Evolutionary conservation across 2,329 filamentous ascomycete genomes (phyloP).

Genomic region (Macroventuria anomochaeta): DNA sequence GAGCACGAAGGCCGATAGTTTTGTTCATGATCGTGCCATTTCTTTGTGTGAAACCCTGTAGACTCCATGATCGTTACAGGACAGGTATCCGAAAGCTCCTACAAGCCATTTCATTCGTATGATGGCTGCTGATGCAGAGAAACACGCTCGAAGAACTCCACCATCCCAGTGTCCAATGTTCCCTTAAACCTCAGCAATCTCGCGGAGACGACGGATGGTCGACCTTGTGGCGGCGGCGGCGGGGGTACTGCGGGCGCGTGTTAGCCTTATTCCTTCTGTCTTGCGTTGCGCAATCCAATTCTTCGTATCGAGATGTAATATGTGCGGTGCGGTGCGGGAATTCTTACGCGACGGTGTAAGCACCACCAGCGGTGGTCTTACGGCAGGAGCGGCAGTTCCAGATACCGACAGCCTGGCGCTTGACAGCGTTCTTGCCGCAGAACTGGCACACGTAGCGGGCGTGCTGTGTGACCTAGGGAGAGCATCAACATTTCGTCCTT

Average conservation of each 20-base stretch:
- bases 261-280: conserved; percentile 32
- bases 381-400: conserved; percentile 96
- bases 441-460: conserved; percentile 95
- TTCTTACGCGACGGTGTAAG: conserved; percentile 93
- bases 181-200: conserved; percentile 91
- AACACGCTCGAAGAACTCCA: conserved; percentile 47
- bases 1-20: not conserved
- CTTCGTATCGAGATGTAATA: not conserved
- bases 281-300: not conserved
- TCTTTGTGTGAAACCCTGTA: conserved; percentile 45
- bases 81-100: conserved; percentile 43
- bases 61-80: conserved; percentile 46
- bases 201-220: conserved; percentile 94
- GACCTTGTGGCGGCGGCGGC: conserved; percentile 94
- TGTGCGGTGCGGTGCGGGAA: conserved; percentile 10
- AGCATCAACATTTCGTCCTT: conserved; percentile 29
- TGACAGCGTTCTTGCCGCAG: conserved; percentile 88
- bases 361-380: conserved; percentile 92
- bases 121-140: conserved; percentile 42
- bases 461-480: conserved; percentile 81
- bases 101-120: conserved; percentile 37
- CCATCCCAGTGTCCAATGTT: conserved; percentile 38
- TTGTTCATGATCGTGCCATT: conserved; percentile 46
- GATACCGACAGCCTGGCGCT: conserved; percentile 89
- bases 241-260: conserved; percentile 70